Evolutionary conservation across 2,329 filamentous ascomycete genomes (phyloP), one percentile per base, ranked within the genome.

Genomic region (Talaromyces sp.): DNA sequence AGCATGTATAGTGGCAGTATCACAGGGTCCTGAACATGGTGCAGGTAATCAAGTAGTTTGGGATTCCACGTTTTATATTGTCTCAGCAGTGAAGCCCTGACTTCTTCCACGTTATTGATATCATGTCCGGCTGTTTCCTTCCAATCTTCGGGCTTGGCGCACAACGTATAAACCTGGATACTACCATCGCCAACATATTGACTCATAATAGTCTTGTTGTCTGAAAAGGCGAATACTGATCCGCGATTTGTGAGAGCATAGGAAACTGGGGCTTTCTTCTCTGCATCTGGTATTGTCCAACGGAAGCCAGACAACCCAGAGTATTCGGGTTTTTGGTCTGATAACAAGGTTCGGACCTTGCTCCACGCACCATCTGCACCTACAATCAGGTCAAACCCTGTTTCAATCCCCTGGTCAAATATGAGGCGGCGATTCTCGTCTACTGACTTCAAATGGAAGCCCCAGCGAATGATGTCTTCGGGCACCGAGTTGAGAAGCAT

Each of bases 361-460:
- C 64, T 67, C 68, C 68, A 70, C 9, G 65, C 64, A 2, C 70
- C 68, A 41, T 70, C 69, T 3, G 69, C 65, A 2, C 68, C 69
- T 7, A 71, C 67, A 11, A 69, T 56, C 10, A 69, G 55, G 49
- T 69, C 64, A 31, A 66, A 66, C 2, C 63, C 66, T 14, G 58
- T 41, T 17, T 65, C 59, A 8, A 32, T 59, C 11, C 58, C 53
- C 13, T 63, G 55, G 8, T 66, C 63, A 31, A 46, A 58, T 53
- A 27, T 56, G 19, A 61, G 27, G 59, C 63, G 11, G 43, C 31
- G 8, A 27, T 60, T 21, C 9, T 46, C 58, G 9, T 59, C 52
- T 4, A 56, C 29, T 17, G 29, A 19, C n/a, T 17, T 17, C 3
- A 71, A n/a, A 35, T 63, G 64, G 38, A 62, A 63, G 17, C 61